Percentiles rank a stretch among this genome's conserved stretches.
Evolutionary conservation across 345 rosid species (phyloP).

Genomic region (Camelina sativa): DNA sequence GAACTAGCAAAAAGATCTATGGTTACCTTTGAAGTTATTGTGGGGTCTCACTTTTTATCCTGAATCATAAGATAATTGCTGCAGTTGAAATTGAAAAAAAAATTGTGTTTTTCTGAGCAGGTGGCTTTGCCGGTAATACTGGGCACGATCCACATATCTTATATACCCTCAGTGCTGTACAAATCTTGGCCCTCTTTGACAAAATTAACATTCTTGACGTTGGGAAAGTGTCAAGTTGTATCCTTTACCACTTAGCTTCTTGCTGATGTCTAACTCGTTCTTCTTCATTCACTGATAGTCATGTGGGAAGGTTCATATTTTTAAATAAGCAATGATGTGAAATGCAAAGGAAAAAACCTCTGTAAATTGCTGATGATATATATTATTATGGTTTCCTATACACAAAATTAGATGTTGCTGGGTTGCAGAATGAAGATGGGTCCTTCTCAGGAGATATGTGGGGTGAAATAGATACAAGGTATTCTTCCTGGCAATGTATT

Average conservation of each 20-base stretch:
- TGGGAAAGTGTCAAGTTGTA: slow-evolving; percentile 76
- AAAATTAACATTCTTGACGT: slow-evolving; percentile 68
- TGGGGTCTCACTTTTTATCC: not conserved
- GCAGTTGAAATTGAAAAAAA: not conserved
- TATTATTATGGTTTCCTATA: slow-evolving; percentile 34
- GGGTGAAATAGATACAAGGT: slow-evolving; percentile 98
- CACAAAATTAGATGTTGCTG: slow-evolving; percentile 59
- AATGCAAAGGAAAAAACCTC: not conserved
- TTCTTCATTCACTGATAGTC: not conserved
- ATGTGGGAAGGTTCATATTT: not conserved
- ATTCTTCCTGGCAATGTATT: slow-evolving; percentile 30
- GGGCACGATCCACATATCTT: slow-evolving; percentile 87
- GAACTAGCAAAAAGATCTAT: slow-evolving; percentile 7
- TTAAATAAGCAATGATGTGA: not conserved
- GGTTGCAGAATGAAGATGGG: slow-evolving; percentile 91
- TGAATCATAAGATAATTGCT: not conserved
- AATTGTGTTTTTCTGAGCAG: slow-evolving; percentile 48
- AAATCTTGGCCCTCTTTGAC: slow-evolving; percentile 77
- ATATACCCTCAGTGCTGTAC: slow-evolving; percentile 87
- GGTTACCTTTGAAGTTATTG: slow-evolving; percentile 12
- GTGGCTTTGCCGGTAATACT: slow-evolving; percentile 93
- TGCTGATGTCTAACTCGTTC: slow-evolving; percentile 7
- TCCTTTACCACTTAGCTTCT: slow-evolving; percentile 52
- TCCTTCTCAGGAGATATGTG: slow-evolving; percentile 93
- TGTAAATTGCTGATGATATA: not conserved